These are phyloP conservation scores for Neurospora africana DNA, from an alignment of 495 filamentous ascomycete species.

Conservation along the genomic window DNA sequence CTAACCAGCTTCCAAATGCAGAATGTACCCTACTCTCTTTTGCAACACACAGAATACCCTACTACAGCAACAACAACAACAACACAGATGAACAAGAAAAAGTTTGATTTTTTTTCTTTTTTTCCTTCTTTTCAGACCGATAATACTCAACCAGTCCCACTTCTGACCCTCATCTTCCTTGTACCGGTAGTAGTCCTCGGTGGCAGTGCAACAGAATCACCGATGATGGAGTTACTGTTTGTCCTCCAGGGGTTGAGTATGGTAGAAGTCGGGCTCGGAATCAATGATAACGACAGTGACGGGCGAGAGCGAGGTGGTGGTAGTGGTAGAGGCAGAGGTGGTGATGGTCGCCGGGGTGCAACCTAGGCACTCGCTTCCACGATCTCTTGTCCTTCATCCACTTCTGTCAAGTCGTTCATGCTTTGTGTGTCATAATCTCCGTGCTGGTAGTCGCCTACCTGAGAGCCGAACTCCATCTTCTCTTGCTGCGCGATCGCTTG, in stretches of 20 bases:
- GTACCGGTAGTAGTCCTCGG: background rate
- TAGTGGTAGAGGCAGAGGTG: background rate
- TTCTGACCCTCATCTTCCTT: conserved; percentile 1
- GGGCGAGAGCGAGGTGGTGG: background rate
- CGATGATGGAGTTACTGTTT: background rate
- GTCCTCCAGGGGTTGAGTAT: conserved; percentile 13
- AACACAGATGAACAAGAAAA: background rate
- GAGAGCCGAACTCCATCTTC: conserved; percentile 49
- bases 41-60: background rate
- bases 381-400: conserved; percentile 27
- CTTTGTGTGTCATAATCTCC: conserved; percentile 26
- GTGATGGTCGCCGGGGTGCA: conserved; percentile 5
- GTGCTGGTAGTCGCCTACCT: conserved; percentile 26
- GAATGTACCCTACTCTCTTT: background rate
- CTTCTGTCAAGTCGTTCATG: conserved; percentile 29
- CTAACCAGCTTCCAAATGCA: background rate
- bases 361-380: conserved; percentile 23
- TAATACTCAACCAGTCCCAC: conserved; percentile 2
- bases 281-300: background rate
- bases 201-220: background rate
- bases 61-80: background rate
- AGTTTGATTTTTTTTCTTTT: conserved; percentile 2
- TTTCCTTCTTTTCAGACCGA: background rate
- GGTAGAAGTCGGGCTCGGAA: conserved; percentile 7
- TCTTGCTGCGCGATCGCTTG: conserved; percentile 93